phyloP scores from a whole-genome alignment of 2,329 filamentous ascomycete species.

The Trichoderma guizhouense region DNA sequence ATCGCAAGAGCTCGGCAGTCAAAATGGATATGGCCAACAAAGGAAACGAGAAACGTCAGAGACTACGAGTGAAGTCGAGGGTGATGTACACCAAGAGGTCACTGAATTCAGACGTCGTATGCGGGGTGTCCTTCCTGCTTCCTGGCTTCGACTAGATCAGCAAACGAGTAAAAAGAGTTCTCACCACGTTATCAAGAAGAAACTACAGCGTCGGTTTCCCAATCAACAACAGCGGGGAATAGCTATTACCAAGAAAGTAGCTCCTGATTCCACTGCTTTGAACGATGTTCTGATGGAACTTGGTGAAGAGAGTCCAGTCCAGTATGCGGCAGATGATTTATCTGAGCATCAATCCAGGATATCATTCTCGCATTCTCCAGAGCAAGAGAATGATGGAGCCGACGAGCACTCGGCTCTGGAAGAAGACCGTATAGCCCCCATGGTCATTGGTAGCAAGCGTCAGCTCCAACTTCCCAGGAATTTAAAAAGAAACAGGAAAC shows the following conservation, averaged over 20 bases:
- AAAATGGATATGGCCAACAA: not conserved
- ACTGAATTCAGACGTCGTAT: slow-evolving; percentile 46
- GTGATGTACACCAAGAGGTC: slow-evolving; percentile 39
- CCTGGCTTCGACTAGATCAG: slow-evolving; percentile 61
- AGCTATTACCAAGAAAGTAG: slow-evolving; percentile 42
- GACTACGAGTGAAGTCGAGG: slow-evolving; percentile 27
- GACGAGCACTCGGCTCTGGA: slow-evolving; percentile 40
- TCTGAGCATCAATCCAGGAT: not conserved
- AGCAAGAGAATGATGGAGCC: not conserved
- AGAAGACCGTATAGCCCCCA: slow-evolving; percentile 50
- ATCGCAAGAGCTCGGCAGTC: slow-evolving; percentile 25
- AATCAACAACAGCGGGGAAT: slow-evolving; percentile 46
- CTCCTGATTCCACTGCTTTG: slow-evolving; percentile 26
- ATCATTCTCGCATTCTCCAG: not conserved
- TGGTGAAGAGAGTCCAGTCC: slow-evolving; percentile 41
- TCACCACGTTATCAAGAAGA: slow-evolving; percentile 28
- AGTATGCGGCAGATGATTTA: slow-evolving; percentile 28
- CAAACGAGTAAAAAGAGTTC: slow-evolving; percentile 35
- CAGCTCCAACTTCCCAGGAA: slow-evolving; percentile 30
- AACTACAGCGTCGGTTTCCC: slow-evolving; percentile 33
- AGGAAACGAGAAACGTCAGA: slow-evolving; percentile 20
- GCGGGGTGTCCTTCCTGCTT: slow-evolving; percentile 62
- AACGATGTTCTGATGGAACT: slow-evolving; percentile 42
- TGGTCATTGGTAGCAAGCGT: slow-evolving; percentile 45
- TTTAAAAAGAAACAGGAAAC: slow-evolving; percentile 25